Evolutionary conservation across 1,284 basidiomycete species (phyloP), one percentile per base, ranked within the genome.

Genomic region (Sanghuangporus sanghuang): DNA sequence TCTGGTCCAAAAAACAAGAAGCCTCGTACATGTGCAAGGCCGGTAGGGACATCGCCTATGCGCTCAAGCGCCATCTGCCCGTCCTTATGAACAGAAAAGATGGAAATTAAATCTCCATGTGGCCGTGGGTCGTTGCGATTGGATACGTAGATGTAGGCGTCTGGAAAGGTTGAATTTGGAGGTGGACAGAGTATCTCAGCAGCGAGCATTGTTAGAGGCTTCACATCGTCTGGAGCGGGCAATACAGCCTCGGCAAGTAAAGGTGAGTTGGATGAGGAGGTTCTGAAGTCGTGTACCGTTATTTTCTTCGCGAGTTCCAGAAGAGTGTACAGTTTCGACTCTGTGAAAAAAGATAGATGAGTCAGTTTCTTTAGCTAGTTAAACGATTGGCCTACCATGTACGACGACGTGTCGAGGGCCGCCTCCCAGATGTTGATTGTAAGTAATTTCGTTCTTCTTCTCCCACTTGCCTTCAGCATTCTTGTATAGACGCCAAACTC

Each of bases 381-480:
- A 48, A 27, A n/a, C 16, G 64, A 27, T 40, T 32, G 18, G 76
- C 82, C 32, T 67, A 90, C 89, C 80, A 66, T 86, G 72, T 64
- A 84, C 74, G 12, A 80, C 83, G 58, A 86, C 76, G 70, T 92
- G 90, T 32, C 90, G 78, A 5, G 90, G 89, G 1, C 90, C 90
- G 32, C 81, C 76, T 0, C 90, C 90, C 1, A 78, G 71, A 58
- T 67, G 64, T 38, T 59, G 52, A 11, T 78, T 73, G 67, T 78
- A 79, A 8, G 72, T 63, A 53, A 90, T 72, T 32, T 76, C 74
- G 2, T 78, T 82, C 14, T 65, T 68, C 44, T 80, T 68, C 35
- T 72, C 71, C 83, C 87, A 88, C 38, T 68, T 69, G 1, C 80
- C 82, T 18, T 73, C 71, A 1, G 69, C 59, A 62, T 77, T 68